Conservation (phyloP, 2,329 filamentous ascomycete genomes). For the Fragosphaeria purpurea region DNA sequence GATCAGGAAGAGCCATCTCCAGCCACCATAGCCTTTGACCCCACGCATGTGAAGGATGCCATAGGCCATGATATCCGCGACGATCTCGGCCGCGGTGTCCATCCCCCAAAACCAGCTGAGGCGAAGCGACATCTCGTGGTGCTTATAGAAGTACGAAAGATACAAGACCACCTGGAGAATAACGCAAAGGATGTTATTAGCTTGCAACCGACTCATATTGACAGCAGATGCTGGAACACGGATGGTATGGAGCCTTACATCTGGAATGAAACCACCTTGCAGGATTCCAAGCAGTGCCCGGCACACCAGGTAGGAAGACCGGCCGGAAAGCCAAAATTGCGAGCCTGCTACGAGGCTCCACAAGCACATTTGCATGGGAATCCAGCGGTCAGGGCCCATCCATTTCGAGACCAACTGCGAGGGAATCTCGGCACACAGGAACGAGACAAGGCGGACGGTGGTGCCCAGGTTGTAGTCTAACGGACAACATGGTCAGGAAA, state of each 20-base stretch:
- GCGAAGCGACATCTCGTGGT: slow-evolving; percentile 26
- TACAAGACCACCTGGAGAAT: slow-evolving; percentile 16
- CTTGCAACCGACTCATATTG: too few species aligned
- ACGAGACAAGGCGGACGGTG: slow-evolving; percentile 29
- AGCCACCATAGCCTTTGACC: slow-evolving; percentile 24
- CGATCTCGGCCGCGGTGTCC: slow-evolving; percentile 28
- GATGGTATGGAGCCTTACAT: slow-evolving; percentile 18
- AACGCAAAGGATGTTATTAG: neutral
- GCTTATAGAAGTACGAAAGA: slow-evolving; percentile 31
- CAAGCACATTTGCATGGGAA: slow-evolving; percentile 44
- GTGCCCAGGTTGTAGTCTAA: slow-evolving; percentile 35
- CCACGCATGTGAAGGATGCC: slow-evolving; percentile 29
- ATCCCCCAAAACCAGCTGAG: slow-evolving; percentile 31
- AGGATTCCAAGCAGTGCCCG: slow-evolving; percentile 29
- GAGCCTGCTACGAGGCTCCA: slow-evolving; percentile 42
- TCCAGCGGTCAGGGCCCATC: slow-evolving; percentile 48
- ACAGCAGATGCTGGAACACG: too few species aligned
- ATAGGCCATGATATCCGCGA: slow-evolving; percentile 26
- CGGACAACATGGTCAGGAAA: neutral
- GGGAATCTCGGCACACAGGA: neutral
- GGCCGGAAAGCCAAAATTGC: slow-evolving; percentile 32
- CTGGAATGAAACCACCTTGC: slow-evolving; percentile 35
- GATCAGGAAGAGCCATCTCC: slow-evolving; percentile 44
- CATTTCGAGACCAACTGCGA: slow-evolving; percentile 45
- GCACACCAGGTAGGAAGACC: slow-evolving; percentile 27